These are phyloP conservation scores for Sclerospora graminicola DNA, from an alignment of 352 stramenopile genomes.

Conservation along the genomic window DNA sequence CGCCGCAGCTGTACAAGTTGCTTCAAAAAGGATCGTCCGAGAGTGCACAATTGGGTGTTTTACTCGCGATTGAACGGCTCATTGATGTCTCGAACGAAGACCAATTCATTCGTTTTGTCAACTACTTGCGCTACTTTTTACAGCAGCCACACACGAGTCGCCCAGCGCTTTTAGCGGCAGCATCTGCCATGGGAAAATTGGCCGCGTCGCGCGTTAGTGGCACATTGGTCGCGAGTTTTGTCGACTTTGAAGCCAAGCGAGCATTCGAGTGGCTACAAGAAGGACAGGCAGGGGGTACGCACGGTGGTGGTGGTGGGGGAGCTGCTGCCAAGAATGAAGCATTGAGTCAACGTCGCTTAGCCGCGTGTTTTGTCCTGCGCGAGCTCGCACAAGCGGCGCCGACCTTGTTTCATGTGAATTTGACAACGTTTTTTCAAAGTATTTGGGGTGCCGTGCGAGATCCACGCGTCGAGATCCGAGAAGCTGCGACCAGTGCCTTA, in stretches of 20 bases:
- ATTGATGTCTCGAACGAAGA: constrained; percentile 79
- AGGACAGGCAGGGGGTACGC: neutral
- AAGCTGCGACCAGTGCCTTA: constrained; percentile 76
- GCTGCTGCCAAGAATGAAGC: too few relatives aligned
- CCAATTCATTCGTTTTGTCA: constrained; percentile 86
- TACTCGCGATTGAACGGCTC: constrained; percentile 68
- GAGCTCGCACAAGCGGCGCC: constrained; percentile 82
- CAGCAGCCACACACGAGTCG: constrained; percentile 56
- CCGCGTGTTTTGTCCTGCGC: constrained; percentile 78
- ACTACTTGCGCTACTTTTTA: constrained; percentile 84
- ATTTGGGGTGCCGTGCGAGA: constrained; percentile 84
- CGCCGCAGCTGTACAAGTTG: constrained; percentile 63
- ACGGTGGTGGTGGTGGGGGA: constrained; percentile 18
- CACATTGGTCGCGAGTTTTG: constrained; percentile 80
- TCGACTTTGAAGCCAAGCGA: constrained; percentile 89
- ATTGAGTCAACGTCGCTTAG: constrained; percentile 61
- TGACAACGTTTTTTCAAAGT: constrained; percentile 89
- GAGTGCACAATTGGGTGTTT: constrained; percentile 55
- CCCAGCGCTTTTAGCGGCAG: constrained; percentile 49
- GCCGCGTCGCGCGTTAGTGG: constrained; percentile 73
- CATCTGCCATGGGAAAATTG: constrained; percentile 74
- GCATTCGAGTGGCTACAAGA: constrained; percentile 86
- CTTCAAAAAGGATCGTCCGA: constrained; percentile 49
- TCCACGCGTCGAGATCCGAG: constrained; percentile 59
- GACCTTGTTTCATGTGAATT: constrained; percentile 86